A percentile compares a stretch with the other conserved stretches of the same genome.
Conservation (phyloP, 352 stramenopile genomes). For the Sclerospora graminicola region DNA sequence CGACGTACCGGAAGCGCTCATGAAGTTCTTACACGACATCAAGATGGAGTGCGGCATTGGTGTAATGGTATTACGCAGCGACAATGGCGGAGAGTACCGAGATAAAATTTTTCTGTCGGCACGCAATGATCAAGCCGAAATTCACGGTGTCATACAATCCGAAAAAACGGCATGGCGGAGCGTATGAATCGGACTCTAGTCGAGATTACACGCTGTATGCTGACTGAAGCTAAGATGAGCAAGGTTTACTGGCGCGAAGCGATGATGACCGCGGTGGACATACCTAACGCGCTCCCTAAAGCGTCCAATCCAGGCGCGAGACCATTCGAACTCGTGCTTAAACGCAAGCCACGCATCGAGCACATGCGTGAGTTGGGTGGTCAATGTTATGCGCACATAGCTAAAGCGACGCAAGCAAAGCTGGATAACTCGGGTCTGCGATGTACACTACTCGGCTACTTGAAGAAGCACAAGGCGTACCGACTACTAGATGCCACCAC, state of each 20-base stretch:
- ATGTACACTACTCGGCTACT: background rate
- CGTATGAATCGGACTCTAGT: too few species aligned
- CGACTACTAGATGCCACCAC: background rate
- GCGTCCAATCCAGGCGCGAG: background rate
- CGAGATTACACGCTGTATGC: too few species aligned
- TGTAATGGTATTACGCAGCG: too few species aligned
- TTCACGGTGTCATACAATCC: too few species aligned
- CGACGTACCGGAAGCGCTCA: too few species aligned
- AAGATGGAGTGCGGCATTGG: too few species aligned
- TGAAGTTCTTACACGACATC: too few species aligned
- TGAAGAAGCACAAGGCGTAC: background rate
- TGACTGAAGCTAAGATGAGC: background rate
- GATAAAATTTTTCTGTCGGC: too few species aligned
- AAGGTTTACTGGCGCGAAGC: background rate
- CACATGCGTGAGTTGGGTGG: background rate
- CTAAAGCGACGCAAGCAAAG: background rate
- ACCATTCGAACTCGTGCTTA: background rate
- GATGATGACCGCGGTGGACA: background rate
- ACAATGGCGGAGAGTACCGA: too few species aligned
- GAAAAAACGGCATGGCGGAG: too few species aligned
- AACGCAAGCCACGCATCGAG: background rate
- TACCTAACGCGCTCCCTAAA: background rate
- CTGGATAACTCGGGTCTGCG: background rate
- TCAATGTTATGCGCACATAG: background rate
- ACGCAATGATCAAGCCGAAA: too few species aligned